Base-by-base conservation (phyloP, 805 yeast species). In the Ogataea paraovalis region DNA sequence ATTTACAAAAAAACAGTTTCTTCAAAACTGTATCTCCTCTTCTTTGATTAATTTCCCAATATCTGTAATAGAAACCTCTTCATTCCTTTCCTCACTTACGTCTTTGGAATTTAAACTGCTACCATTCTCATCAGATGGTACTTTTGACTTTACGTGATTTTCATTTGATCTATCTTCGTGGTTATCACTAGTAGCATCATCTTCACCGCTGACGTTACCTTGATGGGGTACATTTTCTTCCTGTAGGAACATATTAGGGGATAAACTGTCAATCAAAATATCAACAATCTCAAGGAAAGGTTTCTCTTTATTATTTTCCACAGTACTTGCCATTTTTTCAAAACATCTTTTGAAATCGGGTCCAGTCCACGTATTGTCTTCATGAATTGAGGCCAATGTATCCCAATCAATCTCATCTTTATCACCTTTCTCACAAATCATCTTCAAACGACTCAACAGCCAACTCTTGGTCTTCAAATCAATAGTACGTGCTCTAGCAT, bases 341-440 rank as follows among this genome's bases (percentile, higher is more conserved):
- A 80, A 85, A 39, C 82, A 81, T 14, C 74, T 70, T 50, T 74
- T 73, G 51, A 85, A 73, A 64, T 87, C 94, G 1, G 73, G 58
- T 1, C 83, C 82, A 2, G 74, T 69, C 87, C 88, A 84, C 18
- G 58, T 57, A 16, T 59, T 54, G 40, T 70, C 71, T 18, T 76
- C 70, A 54, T 74, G 76, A 32, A 71, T 49, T 3, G 72, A 55
- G 0, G 85, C 79, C 20, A 81, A 53, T 7, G 75, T 71, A 23
- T 79, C 76, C 85, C 85, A 80, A 56, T 78, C 79, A 7, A 74
- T 71, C 37, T 68, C 71, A 2, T 68, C 69, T 4, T 48, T 50
- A 43, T 71, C 75, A 14, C 68, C 69, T 8, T 65, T 64, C 50
- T 66, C 69, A 40, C 71, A 72, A 40, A 72, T 54, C 54, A 73